Evolutionary conservation across 2,329 filamentous ascomycete genomes (phyloP), one percentile per base, ranked within the genome.

Genomic region (Aspergillus oerlinghausenensis): DNA sequence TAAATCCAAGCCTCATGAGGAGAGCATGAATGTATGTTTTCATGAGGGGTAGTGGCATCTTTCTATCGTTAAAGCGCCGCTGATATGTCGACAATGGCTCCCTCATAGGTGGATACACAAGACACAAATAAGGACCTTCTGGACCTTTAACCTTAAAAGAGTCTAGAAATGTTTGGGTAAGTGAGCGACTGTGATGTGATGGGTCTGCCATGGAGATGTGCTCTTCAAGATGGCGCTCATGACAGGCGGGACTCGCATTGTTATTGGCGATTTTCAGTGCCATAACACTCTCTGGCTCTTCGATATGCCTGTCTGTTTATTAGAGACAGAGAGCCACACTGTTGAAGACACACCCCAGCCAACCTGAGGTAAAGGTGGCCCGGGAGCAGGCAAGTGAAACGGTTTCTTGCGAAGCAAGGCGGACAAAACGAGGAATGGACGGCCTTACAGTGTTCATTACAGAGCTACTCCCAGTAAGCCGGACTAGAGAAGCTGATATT

Each of bases 301-400:
- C 56, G 9, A 59, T 54, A 62, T 65, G 56, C 43, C 66, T 69
- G 49, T 56, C 61, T 58, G 5, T 54, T 62, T 65, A 58, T 67
- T 58, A 70, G 65, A 66, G 49, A 61, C 8, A 57, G 38, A n/a
- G n/a, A n/a, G n/a, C n/a, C n/a, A n/a, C n/a, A n/a, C n/a, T n/a
- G n/a, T n/a, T n/a, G n/a, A n/a, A n/a, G n/a, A n/a, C n/a, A 32
- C 67, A 23, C 77, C 76, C 62, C 63, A 79, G 9, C 76, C 76
- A 7, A 79, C 61, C 55, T 79, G 63, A 2, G 64, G 58, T 63
- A 69, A 62, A 60, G 32, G 56, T 50, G 66, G 58, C 29, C 61
- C 65, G 1, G 59, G 53, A 63, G 67, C 57, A 62, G 68, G 60
- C 14, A 65, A 61, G 17, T n/a, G n/a, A n/a, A n/a, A n/a, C n/a